A percentile compares a stretch with the other conserved stretches of the same genome.
phyloP scores from a whole-genome alignment of 495 filamentous ascomycete genomes.

The Cercophora scortea region DNA sequence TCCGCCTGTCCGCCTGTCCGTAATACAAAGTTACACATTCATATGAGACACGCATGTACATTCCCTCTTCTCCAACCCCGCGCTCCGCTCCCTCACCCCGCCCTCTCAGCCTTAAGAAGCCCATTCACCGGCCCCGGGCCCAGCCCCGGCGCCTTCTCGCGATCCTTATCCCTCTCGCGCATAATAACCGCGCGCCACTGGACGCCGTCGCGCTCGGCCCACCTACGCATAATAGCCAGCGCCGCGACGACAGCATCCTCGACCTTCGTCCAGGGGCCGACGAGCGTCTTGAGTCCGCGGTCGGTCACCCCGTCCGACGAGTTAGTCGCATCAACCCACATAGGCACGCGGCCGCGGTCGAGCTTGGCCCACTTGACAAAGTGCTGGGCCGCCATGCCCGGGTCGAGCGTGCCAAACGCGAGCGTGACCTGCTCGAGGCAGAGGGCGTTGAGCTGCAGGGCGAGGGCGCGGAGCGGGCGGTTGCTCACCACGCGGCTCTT shows the following conservation, averaged over 20 bases:
- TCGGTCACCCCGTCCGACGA: slow-evolving; percentile 14
- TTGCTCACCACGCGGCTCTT: slow-evolving; percentile 8
- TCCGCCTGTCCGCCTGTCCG: too few species aligned
- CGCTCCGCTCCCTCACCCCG: too few species aligned
- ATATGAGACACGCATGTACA: too few species aligned
- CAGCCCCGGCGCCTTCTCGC: slow-evolving; percentile 1
- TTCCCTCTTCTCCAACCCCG: too few species aligned
- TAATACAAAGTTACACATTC: too few species aligned
- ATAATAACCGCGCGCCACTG: slow-evolving; percentile 18
- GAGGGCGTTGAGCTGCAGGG: slow-evolving; percentile 26
- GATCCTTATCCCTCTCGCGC: slow-evolving; percentile 3
- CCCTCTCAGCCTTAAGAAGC: too few species aligned
- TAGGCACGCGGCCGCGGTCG: slow-evolving; percentile 8
- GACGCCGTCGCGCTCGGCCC: slow-evolving; percentile 23
- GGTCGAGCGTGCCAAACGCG: slow-evolving; percentile 18
- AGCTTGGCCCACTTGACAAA: slow-evolving; percentile 11
- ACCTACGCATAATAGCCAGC: slow-evolving; percentile 21
- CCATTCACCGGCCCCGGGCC: too few species aligned
- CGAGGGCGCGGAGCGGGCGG: slow-evolving; percentile 21
- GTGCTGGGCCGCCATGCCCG: slow-evolving; percentile 1
- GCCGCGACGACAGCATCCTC: slow-evolving; percentile 19
- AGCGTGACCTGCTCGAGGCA: slow-evolving; percentile 27
- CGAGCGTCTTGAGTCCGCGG: slow-evolving; percentile 11
- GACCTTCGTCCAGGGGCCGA: slow-evolving; percentile 31
- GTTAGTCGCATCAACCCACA: slow-evolving; percentile 19